Evolutionary conservation across 805 yeast genomes (phyloP), one percentile per base, ranked within the genome.

Genomic region (Pichia occidentalis): DNA sequence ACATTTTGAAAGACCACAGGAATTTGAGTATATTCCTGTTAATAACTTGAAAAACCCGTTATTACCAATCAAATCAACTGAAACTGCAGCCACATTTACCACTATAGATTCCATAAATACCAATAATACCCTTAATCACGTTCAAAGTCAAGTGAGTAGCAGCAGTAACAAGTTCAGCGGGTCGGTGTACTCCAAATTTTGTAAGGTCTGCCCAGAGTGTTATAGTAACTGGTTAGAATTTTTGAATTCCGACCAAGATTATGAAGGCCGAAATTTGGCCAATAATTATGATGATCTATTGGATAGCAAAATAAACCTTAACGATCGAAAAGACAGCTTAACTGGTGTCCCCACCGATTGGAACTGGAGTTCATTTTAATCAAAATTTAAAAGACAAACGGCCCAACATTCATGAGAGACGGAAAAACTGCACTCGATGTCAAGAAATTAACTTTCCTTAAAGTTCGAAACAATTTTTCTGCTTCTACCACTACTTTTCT

Each of bases 301-400:
- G 12, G 29, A 39, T 18, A 16, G 17, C 9, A 18, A 16, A 2
- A 12, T 14, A 13, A 13, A 54, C 32, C 54, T 57, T 17, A 62
- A 41, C 38, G 36, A 41, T 37, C 20, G 50, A 28, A 39, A 44
- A 35, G 39, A 39, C 13, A 42, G 44, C 26, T 33, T 36, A 13
- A 30, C 48, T 12, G 51, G 49, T 34, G 59, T 64, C 26, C 63
- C 68, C 3, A 60, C 49, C 32, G 74, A 70, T 52, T 70, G 77
- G 76, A 65, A 62, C 20, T 70, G 77, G 76, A 69, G 76, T 49
- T 68, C 75, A 5, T 69, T 71, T 48, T 70, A 46, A 52, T 10
- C 7, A 4, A 6, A 9, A 12, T 24, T 24, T 14, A 24, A 13
- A 8, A 24, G 4, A 8, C 7, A 8, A 4, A 24, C n/a, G n/a